Evolutionary conservation across 495 filamentous ascomycete genomes (phyloP).

Genomic region (Ramalina intermedia): DNA sequence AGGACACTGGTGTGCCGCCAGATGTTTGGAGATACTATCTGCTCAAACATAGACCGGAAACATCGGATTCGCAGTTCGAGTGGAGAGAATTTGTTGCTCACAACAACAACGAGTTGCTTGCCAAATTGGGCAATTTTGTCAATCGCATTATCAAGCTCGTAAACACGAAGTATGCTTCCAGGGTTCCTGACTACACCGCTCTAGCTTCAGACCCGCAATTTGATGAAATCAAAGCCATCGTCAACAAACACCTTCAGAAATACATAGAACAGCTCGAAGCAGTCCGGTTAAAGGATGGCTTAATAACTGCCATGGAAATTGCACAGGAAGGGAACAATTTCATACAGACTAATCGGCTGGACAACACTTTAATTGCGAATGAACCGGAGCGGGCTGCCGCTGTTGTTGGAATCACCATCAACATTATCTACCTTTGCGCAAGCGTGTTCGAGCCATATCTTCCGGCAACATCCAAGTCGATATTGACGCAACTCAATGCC

Average conservation of each 20-base stretch:
- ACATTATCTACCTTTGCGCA: constrained; percentile 68
- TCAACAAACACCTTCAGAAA: constrained; percentile 47
- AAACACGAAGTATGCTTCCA: constrained; percentile 51
- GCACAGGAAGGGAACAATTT: constrained; percentile 64
- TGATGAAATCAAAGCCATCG: constrained; percentile 42
- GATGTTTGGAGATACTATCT: constrained; percentile 94
- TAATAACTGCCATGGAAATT: constrained; percentile 56
- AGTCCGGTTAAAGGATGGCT: constrained; percentile 60
- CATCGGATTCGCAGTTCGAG: constrained; percentile 76
- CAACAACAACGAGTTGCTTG: constrained; percentile 85
- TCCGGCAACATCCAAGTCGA: constrained; percentile 61
- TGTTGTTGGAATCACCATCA: constrained; percentile 68
- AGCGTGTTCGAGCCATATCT: constrained; percentile 70
- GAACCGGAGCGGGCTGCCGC: constrained; percentile 59
- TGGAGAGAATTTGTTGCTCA: constrained; percentile 71
- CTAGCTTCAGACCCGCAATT: constrained; percentile 28
- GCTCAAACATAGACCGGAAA: constrained; percentile 75
- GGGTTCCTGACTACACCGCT: constrained; percentile 51
- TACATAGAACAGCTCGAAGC: constrained; percentile 62
- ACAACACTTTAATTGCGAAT: constrained; percentile 62
- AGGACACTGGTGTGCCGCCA: constrained; percentile 71
- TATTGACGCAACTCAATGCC: constrained; percentile 57
- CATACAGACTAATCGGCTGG: constrained; percentile 66
- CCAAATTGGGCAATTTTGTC: constrained; percentile 86
- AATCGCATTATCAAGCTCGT: constrained; percentile 89